Percentiles rank a stretch among this genome's conserved stretches.
Conservation (phyloP, 2,329 filamentous ascomycete genomes). For the Rachicladosporium sp. region DNA sequence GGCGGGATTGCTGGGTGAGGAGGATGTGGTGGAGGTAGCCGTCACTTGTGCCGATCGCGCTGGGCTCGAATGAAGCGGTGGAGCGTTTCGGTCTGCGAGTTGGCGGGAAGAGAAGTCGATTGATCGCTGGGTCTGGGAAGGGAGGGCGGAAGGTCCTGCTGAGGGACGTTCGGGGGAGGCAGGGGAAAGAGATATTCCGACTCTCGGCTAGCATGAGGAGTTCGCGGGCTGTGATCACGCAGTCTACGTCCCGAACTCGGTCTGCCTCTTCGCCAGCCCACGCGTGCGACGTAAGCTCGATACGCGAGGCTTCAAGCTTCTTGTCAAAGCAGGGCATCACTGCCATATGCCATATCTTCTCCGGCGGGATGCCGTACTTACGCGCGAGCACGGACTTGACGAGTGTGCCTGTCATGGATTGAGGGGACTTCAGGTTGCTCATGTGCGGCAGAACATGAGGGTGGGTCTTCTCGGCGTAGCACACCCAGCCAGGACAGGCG, state of each 20-base stretch:
- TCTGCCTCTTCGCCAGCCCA: constrained; percentile 25
- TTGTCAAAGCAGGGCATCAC: constrained; percentile 99
- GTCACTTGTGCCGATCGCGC: constrained; percentile 62
- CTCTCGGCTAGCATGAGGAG: constrained; percentile 79
- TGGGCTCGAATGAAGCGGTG: constrained; percentile 25
- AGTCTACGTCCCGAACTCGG: constrained; percentile 80
- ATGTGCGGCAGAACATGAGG: constrained; percentile 85
- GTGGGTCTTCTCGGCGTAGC: constrained; percentile 97
- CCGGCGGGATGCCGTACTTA: constrained; percentile 57
- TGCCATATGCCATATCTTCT: constrained; percentile 83
- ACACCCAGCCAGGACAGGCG: constrained; percentile 95
- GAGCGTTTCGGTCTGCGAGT: constrained; percentile 32
- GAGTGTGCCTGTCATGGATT: constrained; percentile 80
- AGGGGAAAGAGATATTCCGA: constrained; percentile 64
- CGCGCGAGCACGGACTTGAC: constrained; percentile 75
- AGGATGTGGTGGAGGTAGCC: constrained; percentile 82
- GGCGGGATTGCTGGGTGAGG: constrained; percentile 54
- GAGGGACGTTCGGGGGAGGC: constrained; percentile 49
- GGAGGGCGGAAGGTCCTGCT: constrained; percentile 33
- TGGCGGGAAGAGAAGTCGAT: constrained; percentile 61
- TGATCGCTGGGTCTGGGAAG: constrained; percentile 63
- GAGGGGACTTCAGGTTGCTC: constrained; percentile 83
- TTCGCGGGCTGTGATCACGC: constrained; percentile 94
- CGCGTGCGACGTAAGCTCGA: constrained; percentile 61
- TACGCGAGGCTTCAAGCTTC: constrained; percentile 88